These are phyloP conservation scores for Magnaporthiopsis incrustans DNA, from an alignment of 2,329 filamentous ascomycete genomes.

Conservation along the genomic window DNA sequence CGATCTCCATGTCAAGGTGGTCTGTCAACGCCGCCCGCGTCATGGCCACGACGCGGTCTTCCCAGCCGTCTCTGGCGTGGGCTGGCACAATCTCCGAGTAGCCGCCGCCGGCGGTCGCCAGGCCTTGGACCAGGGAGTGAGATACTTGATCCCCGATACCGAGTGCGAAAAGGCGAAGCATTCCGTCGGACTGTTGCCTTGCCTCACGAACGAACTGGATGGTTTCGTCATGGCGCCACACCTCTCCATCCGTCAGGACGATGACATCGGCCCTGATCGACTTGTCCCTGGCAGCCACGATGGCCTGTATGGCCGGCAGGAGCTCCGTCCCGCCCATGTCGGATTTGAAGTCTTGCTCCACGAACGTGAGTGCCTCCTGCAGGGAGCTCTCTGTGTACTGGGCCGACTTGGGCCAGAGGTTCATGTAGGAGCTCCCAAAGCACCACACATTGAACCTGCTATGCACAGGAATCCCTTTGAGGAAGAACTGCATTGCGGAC, in stretches of 20 bases:
- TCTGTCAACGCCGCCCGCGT: conserved; percentile 10
- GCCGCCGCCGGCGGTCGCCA: conserved; percentile 49
- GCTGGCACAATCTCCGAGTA: conserved; percentile 29
- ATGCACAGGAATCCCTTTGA: conserved; percentile 46
- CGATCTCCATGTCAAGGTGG: neutral
- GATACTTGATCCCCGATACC: conserved; percentile 48
- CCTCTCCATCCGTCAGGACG: neutral
- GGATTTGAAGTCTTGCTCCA: conserved; percentile 29
- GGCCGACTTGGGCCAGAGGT: conserved; percentile 43
- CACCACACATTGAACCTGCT: conserved; percentile 33
- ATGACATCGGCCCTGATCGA: neutral
- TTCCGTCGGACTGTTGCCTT: neutral
- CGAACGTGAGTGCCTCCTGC: conserved; percentile 34
- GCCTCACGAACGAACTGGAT: neutral
- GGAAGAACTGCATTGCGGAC: conserved; percentile 45
- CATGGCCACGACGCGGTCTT: conserved; percentile 14
- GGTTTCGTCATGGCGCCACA: neutral
- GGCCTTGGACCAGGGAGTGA: conserved; percentile 48
- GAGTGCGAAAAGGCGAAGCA: conserved; percentile 37
- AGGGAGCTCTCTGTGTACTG: conserved; percentile 52
- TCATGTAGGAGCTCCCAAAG: conserved; percentile 46
- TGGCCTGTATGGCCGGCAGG: neutral
- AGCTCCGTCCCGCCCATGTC: neutral
- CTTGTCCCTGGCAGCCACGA: neutral
- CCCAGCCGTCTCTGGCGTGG: conserved; percentile 11